Base-by-base conservation (phyloP, 169 alveolate genomes). In the Ichthyophthirius multifiliis region DNA sequence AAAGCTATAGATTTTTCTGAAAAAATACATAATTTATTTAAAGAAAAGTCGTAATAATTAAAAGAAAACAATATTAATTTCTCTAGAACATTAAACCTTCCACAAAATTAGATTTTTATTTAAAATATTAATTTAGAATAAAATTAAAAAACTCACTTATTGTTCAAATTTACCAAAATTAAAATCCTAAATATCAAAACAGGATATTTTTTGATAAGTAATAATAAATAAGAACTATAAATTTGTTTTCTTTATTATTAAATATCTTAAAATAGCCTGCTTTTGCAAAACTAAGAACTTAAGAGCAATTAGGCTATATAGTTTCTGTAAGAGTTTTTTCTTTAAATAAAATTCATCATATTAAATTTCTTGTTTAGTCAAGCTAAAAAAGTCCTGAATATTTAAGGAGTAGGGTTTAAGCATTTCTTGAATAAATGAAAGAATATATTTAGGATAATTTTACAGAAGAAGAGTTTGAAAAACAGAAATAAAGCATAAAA, bases 231-330 rank as follows among this genome's bases (percentile, higher is more conserved):
- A 39, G 48, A 31, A n/a, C 20, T 0, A 43, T 16, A 16, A 44
- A 27, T 18, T 13, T 20, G 15, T 48, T 47, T 15, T 15, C 35
- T 41, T 41, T 82, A 0, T 47, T 74, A 13, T 75, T 71, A 27
- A 44, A 78, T 31, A 23, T 74, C 4, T 31, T 82, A 30, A 73
- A 64, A 9, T 41, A 82, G 18, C 78, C 67, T 35, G 79, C 81
- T 48, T 82, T 73, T 30, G 43, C 62, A 43, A 39, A 79, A 4
- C 13, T 80, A 12, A 41, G 86, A 39, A 80, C 86, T 5, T 16
- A 80, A 47, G 86, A 80, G 43, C 27, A 44, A 12, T 34, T 80
- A 3, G 86, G 86, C 23, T 80, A 80, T 65, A 47, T 80, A 0
- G 86, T 80, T 5, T 34, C 27, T 9, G 74, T 75, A 31, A 43